Evolutionary conservation across 2,329 filamentous ascomycete species (phyloP), one percentile per base, ranked within the genome.

Genomic region (Orbilia ellipsospora): DNA sequence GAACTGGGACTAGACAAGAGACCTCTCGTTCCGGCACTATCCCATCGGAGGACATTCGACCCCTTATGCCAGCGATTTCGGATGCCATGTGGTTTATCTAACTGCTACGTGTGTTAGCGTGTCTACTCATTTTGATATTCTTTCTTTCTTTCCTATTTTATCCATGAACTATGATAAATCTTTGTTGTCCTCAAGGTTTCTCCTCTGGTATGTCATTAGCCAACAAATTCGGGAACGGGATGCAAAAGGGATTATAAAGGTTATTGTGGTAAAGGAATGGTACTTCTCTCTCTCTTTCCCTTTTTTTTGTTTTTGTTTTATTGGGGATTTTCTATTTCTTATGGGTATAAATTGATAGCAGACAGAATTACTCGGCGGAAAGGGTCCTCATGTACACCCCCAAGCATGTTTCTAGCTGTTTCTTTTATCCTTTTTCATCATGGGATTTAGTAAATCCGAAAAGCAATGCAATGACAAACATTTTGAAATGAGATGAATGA

Each of bases 81-180:
- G 67, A 60, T 20, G 31, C 54, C 0, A 77, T 77, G 73, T 77
- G 73, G 73, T 77, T 72, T 45, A 77, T 77, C 23, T 77, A 67
- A 63, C 18, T 18, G 16, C 40, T 16, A 45, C 40, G 12, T 57
- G 26, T 51, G 51, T 36, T 6, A 7, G 8, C 31, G 5, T 51
- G 18, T 50, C 56, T 56, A 31, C 13, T 42, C 59, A 60, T 45
- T 10, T 40, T 54, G 4, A 28, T 70, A 31, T 16, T 16, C 23
- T 57, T 44, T 26, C 16, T 28, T 45, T 44, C 16, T 13, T 18
- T 42, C 28, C 7, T 44, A 5, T 13, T 45, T 42, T 23, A 7
- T 59, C 18, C 23, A 18, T 18, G 50, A 13, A 6, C 18, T 18
- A 1, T n/a, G 16, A 36, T 36, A 10, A 7, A 7, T 10, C 10